Conservation (phyloP, 306 rosid genomes). For the Dicorynia guianensis region DNA sequence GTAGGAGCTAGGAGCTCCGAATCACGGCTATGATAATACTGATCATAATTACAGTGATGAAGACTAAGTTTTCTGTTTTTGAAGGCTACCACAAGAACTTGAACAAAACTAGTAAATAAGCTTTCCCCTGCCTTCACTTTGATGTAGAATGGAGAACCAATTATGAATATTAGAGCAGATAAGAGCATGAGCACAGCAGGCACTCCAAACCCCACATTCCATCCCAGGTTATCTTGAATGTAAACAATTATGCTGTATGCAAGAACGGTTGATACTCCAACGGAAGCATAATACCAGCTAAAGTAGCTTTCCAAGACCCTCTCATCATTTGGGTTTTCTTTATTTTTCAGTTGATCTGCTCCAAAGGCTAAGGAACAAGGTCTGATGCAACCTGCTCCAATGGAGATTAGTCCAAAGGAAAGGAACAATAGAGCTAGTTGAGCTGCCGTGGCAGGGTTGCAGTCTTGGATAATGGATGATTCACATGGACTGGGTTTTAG, state of each 20-base stretch:
- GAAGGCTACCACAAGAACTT: slow-evolving; percentile 48
- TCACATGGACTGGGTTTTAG: slow-evolving; percentile 46
- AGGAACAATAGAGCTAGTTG: slow-evolving; percentile 50
- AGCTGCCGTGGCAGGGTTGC: slow-evolving; percentile 39
- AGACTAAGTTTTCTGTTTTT: slow-evolving; percentile 48
- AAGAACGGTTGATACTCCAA: slow-evolving; percentile 38
- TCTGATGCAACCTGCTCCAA: slow-evolving; percentile 68
- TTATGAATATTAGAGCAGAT: slow-evolving; percentile 44
- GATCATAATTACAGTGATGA: slow-evolving; percentile 28
- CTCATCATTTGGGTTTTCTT: slow-evolving; percentile 15
- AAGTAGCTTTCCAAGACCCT: slow-evolving; percentile 53
- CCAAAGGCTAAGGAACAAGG: slow-evolving; percentile 71
- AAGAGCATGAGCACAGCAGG: slow-evolving; percentile 50
- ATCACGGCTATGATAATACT: slow-evolving; percentile 43
- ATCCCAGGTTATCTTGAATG: slow-evolving; percentile 61
- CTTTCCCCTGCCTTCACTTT: slow-evolving; percentile 43
- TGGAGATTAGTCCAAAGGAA: slow-evolving; percentile 56
- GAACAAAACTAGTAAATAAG: slow-evolving; percentile 44
- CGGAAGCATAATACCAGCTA: slow-evolving; percentile 56
- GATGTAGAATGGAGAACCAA: slow-evolving; percentile 54
- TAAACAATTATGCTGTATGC: slow-evolving; percentile 48
- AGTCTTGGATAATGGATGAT: slow-evolving; percentile 10
- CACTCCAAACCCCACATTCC: slow-evolving; percentile 61
- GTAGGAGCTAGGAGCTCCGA: slow-evolving; percentile 39
- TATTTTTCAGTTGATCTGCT: slow-evolving; percentile 52